phyloP scores from a whole-genome alignment of 192 early-diverging fungal species.

The Linnemannia zychae region DNA sequence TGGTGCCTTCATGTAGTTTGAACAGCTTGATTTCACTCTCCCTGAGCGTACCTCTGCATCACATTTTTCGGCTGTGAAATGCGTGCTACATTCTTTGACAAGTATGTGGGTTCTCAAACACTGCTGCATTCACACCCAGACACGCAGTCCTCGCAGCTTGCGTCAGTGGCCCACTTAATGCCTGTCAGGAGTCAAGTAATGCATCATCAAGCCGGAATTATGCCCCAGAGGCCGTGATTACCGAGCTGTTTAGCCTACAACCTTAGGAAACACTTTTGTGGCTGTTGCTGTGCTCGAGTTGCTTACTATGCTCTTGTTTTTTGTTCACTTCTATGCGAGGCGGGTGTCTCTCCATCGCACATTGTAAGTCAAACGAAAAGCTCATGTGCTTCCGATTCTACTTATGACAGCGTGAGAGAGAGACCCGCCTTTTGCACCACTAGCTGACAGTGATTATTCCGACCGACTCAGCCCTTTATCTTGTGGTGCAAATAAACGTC shows the following conservation, averaged over 20 bases:
- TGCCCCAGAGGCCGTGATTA: slow-evolving; percentile 11
- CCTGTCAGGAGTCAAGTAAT: not conserved
- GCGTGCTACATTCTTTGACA: slow-evolving; percentile 12
- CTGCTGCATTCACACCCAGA: not conserved
- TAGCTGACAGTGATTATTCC: too few species aligned
- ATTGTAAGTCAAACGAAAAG: too few species aligned
- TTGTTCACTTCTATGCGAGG: slow-evolving; percentile 2
- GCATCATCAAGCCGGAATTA: not conserved
- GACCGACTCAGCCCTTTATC: too few species aligned
- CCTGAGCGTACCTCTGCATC: slow-evolving; percentile 23
- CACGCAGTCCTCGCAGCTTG: slow-evolving; percentile 13
- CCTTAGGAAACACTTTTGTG: not conserved
- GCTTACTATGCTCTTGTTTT: not conserved
- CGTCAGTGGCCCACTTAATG: not conserved
- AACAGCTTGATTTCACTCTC: slow-evolving; percentile 26
- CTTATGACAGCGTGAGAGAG: too few species aligned
- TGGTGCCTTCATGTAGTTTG: slow-evolving; percentile 10
- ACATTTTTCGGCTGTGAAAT: not conserved
- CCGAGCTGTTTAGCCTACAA: not conserved
- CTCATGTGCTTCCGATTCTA: too few species aligned
- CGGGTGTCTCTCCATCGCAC: too few species aligned
- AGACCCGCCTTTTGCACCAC: too few species aligned
- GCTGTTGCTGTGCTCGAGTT: not conserved
- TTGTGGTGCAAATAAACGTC: too few species aligned
- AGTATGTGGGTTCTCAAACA: not conserved